Percentiles rank a stretch among this genome's conserved stretches.
phyloP scores from a whole-genome alignment of 768 basidiomycete species.

The Dendrothele bispora region DNA sequence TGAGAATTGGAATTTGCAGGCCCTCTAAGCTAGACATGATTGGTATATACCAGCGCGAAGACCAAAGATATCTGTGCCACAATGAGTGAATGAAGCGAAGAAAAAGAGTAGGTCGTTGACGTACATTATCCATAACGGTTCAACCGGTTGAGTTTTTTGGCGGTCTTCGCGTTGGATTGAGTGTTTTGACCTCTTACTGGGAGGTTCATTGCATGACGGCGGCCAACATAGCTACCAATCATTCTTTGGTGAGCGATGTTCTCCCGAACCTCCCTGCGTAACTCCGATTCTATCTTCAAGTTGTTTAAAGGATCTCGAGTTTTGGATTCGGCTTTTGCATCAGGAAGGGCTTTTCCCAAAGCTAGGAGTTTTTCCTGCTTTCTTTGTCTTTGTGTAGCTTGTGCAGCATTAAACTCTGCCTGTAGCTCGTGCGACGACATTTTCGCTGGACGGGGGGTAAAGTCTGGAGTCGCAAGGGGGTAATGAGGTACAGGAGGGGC shows the following conservation, averaged over 20 bases:
- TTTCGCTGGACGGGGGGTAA: conserved; percentile 46
- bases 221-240: conserved; percentile 93
- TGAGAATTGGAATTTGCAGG: too few relatives aligned
- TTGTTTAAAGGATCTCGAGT: conserved; percentile 64
- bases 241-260: conserved; percentile 92
- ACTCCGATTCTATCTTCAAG: conserved; percentile 85
- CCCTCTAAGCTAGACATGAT: too few relatives aligned
- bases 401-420: conserved; percentile 34
- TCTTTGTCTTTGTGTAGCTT: conserved; percentile 22
- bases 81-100: background rate
- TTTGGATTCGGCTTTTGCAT: conserved; percentile 7
- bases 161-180: conserved; percentile 86
- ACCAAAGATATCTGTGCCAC: background rate
- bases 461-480: conserved; percentile 61
- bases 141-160: conserved; percentile 85
- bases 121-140: conserved; percentile 34
- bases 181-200: conserved; percentile 96
- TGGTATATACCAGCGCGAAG: too few relatives aligned
- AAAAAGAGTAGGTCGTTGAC: background rate
- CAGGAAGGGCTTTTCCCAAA: background rate
- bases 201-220: conserved; percentile 88
- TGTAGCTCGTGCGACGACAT: conserved; percentile 39
- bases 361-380: conserved; percentile 19
- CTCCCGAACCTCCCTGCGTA: conserved; percentile 78
- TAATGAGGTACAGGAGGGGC: conserved; percentile 63